A percentile compares a stretch with the other conserved stretches of the same genome.
phyloP scores from a whole-genome alignment of 1,284 basidiomycete genomes.

The Tilletia indica region DNA sequence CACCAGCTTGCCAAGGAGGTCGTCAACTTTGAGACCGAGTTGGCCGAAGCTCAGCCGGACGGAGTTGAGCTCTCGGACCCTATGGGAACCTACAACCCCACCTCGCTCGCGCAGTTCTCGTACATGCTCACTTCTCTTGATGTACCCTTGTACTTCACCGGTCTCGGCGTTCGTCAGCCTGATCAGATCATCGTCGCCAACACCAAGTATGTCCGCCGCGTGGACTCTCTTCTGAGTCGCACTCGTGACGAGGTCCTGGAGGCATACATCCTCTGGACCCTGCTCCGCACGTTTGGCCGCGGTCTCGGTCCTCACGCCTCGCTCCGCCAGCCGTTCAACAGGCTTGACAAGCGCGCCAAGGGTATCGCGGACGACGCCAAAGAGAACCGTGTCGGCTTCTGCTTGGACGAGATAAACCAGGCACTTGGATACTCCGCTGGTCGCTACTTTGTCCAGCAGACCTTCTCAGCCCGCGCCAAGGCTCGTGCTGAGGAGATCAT shows the following conservation, averaged over 20 bases:
- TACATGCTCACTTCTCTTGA: slow-evolving; percentile 69
- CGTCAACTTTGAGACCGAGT: slow-evolving; percentile 73
- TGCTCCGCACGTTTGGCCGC: slow-evolving; percentile 43
- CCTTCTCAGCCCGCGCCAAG: slow-evolving; percentile 78
- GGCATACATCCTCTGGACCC: slow-evolving; percentile 69
- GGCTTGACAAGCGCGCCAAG: slow-evolving; percentile 70
- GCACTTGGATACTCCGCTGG: slow-evolving; percentile 62
- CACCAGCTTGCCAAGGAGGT: slow-evolving; percentile 69
- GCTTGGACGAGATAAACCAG: slow-evolving; percentile 58
- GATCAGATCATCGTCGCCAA: slow-evolving; percentile 72
- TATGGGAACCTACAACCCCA: slow-evolving; percentile 82
- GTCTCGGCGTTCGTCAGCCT: slow-evolving; percentile 69
- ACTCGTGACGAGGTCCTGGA: slow-evolving; percentile 74
- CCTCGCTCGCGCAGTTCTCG: slow-evolving; percentile 66
- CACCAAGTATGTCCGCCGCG: slow-evolving; percentile 71
- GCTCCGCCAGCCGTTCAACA: slow-evolving; percentile 53
- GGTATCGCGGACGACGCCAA: slow-evolving; percentile 84
- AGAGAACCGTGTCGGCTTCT: slow-evolving; percentile 72
- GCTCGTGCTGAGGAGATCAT: slow-evolving; percentile 81
- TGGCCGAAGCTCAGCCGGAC: slow-evolving; percentile 71
- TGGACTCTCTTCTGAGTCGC: slow-evolving; percentile 70
- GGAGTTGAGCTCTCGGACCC: slow-evolving; percentile 69
- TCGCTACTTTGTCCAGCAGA: slow-evolving; percentile 75
- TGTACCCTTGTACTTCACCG: slow-evolving; percentile 78
- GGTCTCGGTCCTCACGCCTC: slow-evolving; percentile 55